These are phyloP conservation scores for Telfairia occidentalis DNA, from an alignment of 331 rosid genomes.

Conservation along the genomic window DNA sequence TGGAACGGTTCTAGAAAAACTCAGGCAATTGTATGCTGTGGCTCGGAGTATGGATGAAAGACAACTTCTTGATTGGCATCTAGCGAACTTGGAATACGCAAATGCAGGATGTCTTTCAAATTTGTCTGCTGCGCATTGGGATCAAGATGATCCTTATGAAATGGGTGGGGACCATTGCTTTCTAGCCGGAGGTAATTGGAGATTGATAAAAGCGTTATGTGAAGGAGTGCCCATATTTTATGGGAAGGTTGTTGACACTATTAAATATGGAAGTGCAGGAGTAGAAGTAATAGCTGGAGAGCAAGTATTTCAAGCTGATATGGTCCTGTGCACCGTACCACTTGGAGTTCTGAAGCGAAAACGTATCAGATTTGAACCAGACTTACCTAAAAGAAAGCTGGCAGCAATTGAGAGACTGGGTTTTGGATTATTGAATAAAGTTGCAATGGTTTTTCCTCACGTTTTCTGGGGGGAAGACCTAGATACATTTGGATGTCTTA, in stretches of 20 bases:
- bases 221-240: slow-evolving; percentile 77
- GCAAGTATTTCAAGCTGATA: slow-evolving; percentile 61
- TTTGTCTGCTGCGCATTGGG: slow-evolving; percentile 88
- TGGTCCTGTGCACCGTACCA: slow-evolving; percentile 79
- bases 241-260: slow-evolving; percentile 45
- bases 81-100: slow-evolving; percentile 85
- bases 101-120: slow-evolving; percentile 95
- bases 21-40: slow-evolving; percentile 55
- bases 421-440: slow-evolving; percentile 87
- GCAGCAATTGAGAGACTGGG: slow-evolving; percentile 80
- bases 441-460: slow-evolving; percentile 78
- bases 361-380: slow-evolving; percentile 54
- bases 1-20: slow-evolving; percentile 74
- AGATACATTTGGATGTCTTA: slow-evolving; percentile 91
- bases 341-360: slow-evolving; percentile 80
- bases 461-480: slow-evolving; percentile 96
- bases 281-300: slow-evolving; percentile 67
- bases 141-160: slow-evolving; percentile 95
- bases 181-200: slow-evolving; percentile 83
- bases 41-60: slow-evolving; percentile 50
- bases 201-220: slow-evolving; percentile 68
- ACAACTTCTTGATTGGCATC: slow-evolving; percentile 92
- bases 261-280: slow-evolving; percentile 60
- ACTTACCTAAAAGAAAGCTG: slow-evolving; percentile 68
- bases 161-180: slow-evolving; percentile 99